Percentiles rank a stretch among this genome's conserved stretches.
phyloP scores from a whole-genome alignment of 164 flowering plant genomes.

The Piper longum region DNA sequence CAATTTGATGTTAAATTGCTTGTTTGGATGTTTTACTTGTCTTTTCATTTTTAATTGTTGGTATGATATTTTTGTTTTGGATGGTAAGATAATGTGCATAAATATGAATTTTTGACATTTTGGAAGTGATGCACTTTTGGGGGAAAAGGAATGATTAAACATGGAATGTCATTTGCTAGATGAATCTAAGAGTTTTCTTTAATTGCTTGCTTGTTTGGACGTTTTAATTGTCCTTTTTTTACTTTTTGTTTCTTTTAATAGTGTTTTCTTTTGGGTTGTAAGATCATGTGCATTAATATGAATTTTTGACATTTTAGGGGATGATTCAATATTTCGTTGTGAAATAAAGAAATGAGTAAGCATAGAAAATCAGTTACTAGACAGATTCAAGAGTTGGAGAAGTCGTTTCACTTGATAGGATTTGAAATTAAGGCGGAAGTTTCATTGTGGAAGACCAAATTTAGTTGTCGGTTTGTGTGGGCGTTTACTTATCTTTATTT shows the following conservation, averaged over 20 bases:
- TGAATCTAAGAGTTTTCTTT: too few species aligned
- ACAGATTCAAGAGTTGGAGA: background rate
- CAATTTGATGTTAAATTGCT: background rate
- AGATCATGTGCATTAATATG: background rate
- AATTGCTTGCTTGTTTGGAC: too few species aligned
- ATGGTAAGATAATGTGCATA: background rate
- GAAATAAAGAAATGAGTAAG: background rate
- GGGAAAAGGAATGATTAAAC: too few species aligned
- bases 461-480: background rate
- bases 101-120: background rate
- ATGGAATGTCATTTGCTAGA: background rate
- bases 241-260: too few species aligned
- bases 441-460: background rate
- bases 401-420: background rate
- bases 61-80: too few species aligned
- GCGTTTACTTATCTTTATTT: background rate
- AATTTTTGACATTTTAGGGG: background rate
- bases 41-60: too few species aligned
- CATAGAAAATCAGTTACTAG: too few species aligned
- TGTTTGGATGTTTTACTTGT: too few species aligned
- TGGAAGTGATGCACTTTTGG: background rate
- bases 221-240: too few species aligned
- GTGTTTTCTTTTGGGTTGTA: background rate
- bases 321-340: background rate
- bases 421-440: background rate